Evolutionary conservation across 805 yeast species (phyloP).

Genomic region (Metschnikowia arizonensis): DNA sequence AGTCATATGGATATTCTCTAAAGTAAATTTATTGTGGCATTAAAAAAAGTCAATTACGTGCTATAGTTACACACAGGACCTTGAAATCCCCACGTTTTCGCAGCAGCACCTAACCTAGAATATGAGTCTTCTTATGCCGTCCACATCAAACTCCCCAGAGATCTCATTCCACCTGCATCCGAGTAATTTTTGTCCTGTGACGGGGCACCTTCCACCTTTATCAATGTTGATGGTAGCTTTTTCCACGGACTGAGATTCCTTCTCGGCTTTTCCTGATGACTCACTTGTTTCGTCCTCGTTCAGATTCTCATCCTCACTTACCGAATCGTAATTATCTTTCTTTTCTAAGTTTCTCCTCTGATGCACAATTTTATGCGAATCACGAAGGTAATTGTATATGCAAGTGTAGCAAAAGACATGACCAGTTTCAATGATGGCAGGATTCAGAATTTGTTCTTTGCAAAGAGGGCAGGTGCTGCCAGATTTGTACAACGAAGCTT

Average conservation of each 20-base stretch:
- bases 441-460: constrained; percentile 58
- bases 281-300: constrained; percentile 11
- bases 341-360: constrained; percentile 8
- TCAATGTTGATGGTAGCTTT: neutral
- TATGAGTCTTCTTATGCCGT: constrained; percentile 71
- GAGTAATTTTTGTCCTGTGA: constrained; percentile 66
- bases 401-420: constrained; percentile 87
- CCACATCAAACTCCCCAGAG: constrained; percentile 62
- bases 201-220: constrained; percentile 74
- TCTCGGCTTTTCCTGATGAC: constrained; percentile 7
- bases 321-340: constrained; percentile 16
- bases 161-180: constrained; percentile 66
- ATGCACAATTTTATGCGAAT: constrained; percentile 36
- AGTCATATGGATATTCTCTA: constrained; percentile 4
- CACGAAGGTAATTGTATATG: constrained; percentile 59
- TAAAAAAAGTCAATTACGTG: neutral
- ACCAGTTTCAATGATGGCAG: constrained; percentile 89
- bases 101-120: constrained; percentile 40
- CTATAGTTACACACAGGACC: constrained; percentile 6
- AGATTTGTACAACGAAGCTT: constrained; percentile 24
- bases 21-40: neutral
- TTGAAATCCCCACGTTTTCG: constrained; percentile 4
- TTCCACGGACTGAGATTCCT: constrained; percentile 5
- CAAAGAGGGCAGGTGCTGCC: constrained; percentile 66
- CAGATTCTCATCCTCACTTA: constrained; percentile 4